Percentiles rank a stretch among this genome's conserved stretches.
Conservation (phyloP, 139 green algal genomes). For the Zygnema circumcarinatum region DNA sequence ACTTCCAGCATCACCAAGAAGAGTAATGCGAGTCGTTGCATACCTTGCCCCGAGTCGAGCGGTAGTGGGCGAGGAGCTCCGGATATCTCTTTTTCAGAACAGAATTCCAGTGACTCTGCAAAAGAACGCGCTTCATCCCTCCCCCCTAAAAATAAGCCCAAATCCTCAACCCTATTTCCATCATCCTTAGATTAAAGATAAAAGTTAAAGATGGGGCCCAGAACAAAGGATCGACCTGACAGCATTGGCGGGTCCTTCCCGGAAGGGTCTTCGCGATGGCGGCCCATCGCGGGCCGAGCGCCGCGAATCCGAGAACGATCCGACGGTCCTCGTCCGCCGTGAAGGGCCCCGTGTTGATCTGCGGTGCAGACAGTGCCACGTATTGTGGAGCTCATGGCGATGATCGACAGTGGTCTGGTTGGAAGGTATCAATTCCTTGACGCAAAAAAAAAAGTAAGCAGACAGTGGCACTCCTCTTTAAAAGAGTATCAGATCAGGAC, state of each 20-base stretch:
- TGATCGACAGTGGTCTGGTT: not conserved
- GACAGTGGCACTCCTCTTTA: too few relatives aligned
- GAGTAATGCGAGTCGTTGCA: too few relatives aligned
- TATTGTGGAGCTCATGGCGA: not conserved
- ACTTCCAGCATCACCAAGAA: too few relatives aligned
- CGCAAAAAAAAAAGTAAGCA: too few relatives aligned
- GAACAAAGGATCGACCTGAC: not conserved
- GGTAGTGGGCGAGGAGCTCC: not conserved
- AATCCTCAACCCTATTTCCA: not conserved
- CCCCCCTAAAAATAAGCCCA: not conserved
- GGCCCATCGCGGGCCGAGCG: constrained; percentile 81
- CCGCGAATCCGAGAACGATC: constrained; percentile 60
- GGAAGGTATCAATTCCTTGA: not conserved
- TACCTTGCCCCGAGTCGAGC: too few relatives aligned
- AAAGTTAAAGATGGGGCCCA: too few relatives aligned
- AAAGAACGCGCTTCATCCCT: not conserved
- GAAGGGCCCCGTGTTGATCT: constrained; percentile 75
- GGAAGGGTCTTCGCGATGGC: constrained; percentile 80
- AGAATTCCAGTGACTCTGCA: not conserved
- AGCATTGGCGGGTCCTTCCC: constrained; percentile 57
- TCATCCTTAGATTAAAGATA: too few relatives aligned
- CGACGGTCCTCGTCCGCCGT: constrained; percentile 42
- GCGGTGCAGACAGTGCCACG: constrained; percentile 10
- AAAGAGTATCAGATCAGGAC: too few relatives aligned
- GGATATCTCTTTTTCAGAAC: not conserved